These are phyloP conservation scores for Lepidopterella palustris DNA, from an alignment of 495 filamentous ascomycete genomes.

Conservation along the genomic window DNA sequence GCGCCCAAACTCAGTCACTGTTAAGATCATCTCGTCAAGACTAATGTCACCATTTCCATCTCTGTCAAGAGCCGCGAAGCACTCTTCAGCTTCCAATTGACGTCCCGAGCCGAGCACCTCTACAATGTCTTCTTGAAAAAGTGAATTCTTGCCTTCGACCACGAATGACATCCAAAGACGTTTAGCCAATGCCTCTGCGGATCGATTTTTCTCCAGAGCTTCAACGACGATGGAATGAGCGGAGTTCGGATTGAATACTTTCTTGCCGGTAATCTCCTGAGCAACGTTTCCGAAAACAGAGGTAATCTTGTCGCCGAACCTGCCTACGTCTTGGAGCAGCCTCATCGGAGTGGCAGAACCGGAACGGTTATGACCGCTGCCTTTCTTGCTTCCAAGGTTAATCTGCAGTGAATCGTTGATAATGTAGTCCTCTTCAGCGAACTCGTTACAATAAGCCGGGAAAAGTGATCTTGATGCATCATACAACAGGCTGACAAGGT, in stretches of 20 bases:
- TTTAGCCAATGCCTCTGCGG: constrained; percentile 80
- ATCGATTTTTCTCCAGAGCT: constrained; percentile 73
- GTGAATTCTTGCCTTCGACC: constrained; percentile 72
- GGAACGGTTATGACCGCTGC: constrained; percentile 43
- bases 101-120: constrained; percentile 78
- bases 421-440: constrained; percentile 80
- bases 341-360: constrained; percentile 68
- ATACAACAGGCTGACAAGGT: constrained; percentile 74
- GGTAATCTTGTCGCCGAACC: constrained; percentile 76
- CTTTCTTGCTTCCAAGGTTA: constrained; percentile 41
- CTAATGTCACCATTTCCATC: constrained; percentile 91
- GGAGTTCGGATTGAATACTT: constrained; percentile 84
- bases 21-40: constrained; percentile 91
- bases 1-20: constrained; percentile 72
- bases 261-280: constrained; percentile 86
- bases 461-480: constrained; percentile 84
- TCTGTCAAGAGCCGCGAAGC: constrained; percentile 69
- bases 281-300: constrained; percentile 82
- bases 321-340: constrained; percentile 68
- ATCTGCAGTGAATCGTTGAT: constrained; percentile 69
- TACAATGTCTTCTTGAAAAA: constrained; percentile 72
- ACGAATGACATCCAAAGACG: constrained; percentile 99
- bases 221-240: constrained; percentile 83
- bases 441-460: constrained; percentile 85
- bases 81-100: constrained; percentile 70